Evolutionary conservation across 345 rosid species (phyloP).

Genomic region (Anacardium occidentale): DNA sequence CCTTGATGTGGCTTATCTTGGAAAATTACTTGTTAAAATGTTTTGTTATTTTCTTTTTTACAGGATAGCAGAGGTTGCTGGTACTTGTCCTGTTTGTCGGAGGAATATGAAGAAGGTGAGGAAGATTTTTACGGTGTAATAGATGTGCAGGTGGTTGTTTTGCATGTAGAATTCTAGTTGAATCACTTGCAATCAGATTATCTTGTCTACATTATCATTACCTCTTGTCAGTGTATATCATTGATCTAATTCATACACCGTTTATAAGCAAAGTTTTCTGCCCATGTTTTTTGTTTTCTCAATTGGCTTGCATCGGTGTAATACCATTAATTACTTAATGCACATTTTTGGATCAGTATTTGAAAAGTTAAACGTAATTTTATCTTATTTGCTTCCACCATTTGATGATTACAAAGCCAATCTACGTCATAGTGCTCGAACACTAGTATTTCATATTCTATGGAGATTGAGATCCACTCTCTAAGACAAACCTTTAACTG

Average conservation of each 20-base stretch:
- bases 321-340: background rate
- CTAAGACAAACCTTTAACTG: background rate
- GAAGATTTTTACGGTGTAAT: conserved; percentile 74
- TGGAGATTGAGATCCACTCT: background rate
- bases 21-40: background rate
- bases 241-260: background rate
- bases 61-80: conserved; percentile 86
- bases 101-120: conserved; percentile 87
- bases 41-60: conserved; percentile 11
- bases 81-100: conserved; percentile 82
- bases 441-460: no score
- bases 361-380: background rate
- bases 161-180: background rate
- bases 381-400: background rate
- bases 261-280: background rate
- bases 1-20: background rate
- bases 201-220: background rate
- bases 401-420: no score
- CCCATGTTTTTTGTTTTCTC: conserved; percentile 13
- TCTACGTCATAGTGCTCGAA: no score
- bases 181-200: conserved; percentile 13
- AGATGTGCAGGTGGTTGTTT: background rate
- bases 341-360: background rate
- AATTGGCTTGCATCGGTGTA: background rate
- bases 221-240: conserved; percentile 4